Conservation (phyloP, 2,329 filamentous ascomycete genomes). For the Sporothrix euskadiensis region DNA sequence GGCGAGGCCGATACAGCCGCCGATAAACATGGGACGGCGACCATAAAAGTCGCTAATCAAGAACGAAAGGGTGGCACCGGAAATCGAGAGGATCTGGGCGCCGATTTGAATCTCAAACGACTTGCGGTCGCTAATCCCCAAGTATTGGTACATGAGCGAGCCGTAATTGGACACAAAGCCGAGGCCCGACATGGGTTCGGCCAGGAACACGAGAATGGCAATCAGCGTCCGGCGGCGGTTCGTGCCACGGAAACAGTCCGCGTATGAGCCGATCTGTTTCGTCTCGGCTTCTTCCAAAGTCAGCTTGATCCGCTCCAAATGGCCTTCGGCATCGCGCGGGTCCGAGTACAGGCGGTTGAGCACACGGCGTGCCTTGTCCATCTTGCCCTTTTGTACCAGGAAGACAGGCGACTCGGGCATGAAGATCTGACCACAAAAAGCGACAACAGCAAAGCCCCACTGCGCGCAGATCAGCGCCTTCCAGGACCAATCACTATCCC, state of each 20-base stretch:
- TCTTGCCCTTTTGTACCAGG: constrained; percentile 21
- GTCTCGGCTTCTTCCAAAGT: constrained; percentile 56
- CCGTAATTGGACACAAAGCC: constrained; percentile 24
- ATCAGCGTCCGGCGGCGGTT: constrained; percentile 45
- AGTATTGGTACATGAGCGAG: constrained; percentile 25
- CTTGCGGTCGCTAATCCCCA: constrained; percentile 35
- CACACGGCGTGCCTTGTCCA: constrained; percentile 39
- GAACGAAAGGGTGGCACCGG: constrained; percentile 42
- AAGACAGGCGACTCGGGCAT: constrained; percentile 32
- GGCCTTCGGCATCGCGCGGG: constrained; percentile 22
- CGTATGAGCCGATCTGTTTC: constrained; percentile 37
- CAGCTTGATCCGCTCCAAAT: constrained; percentile 50
- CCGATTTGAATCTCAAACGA: constrained; percentile 38
- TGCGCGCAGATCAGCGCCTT: constrained; percentile 51
- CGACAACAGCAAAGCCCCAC: constrained; percentile 51
- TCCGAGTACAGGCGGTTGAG: constrained; percentile 21
- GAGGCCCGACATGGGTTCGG: constrained; percentile 24
- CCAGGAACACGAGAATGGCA: constrained; percentile 52
- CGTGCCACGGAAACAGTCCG: constrained; percentile 41
- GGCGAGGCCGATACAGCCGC: constrained; percentile 28
- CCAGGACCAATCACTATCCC: constrained; percentile 50
- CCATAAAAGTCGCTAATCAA: constrained; percentile 22
- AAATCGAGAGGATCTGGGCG: constrained; percentile 43
- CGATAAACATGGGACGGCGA: constrained; percentile 23
- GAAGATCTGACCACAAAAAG: constrained; percentile 44